Evolutionary conservation across 2,329 filamentous ascomycete species (phyloP).

Genomic region (Alternaria alternata): DNA sequence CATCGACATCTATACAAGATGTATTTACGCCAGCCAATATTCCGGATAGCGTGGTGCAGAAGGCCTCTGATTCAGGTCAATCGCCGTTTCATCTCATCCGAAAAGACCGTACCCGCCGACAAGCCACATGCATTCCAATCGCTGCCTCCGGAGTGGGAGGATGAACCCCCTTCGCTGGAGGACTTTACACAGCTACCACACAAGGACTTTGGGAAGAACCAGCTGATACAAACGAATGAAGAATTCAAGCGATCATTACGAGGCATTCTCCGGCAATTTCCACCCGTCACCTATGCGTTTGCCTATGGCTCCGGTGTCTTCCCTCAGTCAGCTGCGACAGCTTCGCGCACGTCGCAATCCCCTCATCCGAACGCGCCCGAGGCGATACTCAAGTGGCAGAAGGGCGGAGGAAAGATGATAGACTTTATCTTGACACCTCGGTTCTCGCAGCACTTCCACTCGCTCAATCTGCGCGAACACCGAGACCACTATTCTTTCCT

Average conservation of each 20-base stretch:
- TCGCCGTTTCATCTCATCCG: slow-evolving; percentile 38
- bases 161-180: slow-evolving; percentile 74
- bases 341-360: slow-evolving; percentile 63
- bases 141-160: slow-evolving; percentile 73
- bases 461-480: slow-evolving; percentile 86
- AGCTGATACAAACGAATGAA: slow-evolving; percentile 91
- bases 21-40: slow-evolving; percentile 42
- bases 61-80: slow-evolving; percentile 31
- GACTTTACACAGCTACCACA: slow-evolving; percentile 80
- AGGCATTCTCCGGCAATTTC: slow-evolving; percentile 90
- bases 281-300: slow-evolving; percentile 94
- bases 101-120: slow-evolving; percentile 31
- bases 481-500: slow-evolving; percentile 91
- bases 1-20: slow-evolving; percentile 37
- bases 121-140: slow-evolving; percentile 34
- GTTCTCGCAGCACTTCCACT: slow-evolving; percentile 96
- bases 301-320: slow-evolving; percentile 98
- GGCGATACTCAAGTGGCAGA: slow-evolving; percentile 83
- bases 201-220: slow-evolving; percentile 88
- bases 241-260: slow-evolving; percentile 93
- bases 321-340: slow-evolving; percentile 69
- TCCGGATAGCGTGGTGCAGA: slow-evolving; percentile 40
- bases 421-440: slow-evolving; percentile 98
- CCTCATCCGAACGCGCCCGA: slow-evolving; percentile 84
- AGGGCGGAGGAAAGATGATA: slow-evolving; percentile 92